Evolutionary conservation across 2,329 filamentous ascomycete species (phyloP), one percentile per base, ranked within the genome.

Genomic region (Diplodia mutila): DNA sequence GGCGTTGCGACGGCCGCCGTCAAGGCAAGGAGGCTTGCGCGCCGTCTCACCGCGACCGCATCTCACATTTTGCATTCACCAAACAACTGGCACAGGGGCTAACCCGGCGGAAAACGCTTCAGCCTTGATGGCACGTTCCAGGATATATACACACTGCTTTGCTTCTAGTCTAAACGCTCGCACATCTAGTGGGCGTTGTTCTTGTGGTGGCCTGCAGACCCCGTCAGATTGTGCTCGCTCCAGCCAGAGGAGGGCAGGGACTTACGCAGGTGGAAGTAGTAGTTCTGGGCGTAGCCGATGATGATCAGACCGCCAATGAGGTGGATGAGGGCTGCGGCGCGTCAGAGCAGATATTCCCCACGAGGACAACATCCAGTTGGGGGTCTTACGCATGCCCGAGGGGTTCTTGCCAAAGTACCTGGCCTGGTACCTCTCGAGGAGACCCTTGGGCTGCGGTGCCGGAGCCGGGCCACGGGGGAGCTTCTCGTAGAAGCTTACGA

Each of bases 261-360:
- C 92, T 83, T 90, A 99, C 95, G 93, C 78, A 99, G 88, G 85
- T 99, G 96, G 92, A 97, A 98, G 89, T 99, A 98, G 90, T 99
- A 99, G 86, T 97, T 94, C 85, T 98, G 93, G 76, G 91, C 91
- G 83, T 99, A 99, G 77, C 95, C 94, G 74, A 98, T 80, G 73
- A 88, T 82, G 72, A 97, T 84, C 70, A 99, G 84, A 79, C 88
- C 85, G 74, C 87, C 89, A 76, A 99, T 90, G 75, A 89, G 86
- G 83, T 99, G 95, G 76, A 97, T 86, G 78, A 99, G 88, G 72
- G 95, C 95, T 99, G 75, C 34, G 12, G 51, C 37, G 27, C 27
- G 71, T 78, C 51, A 55, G 64, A 54, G 34, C 51, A 18, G 42
- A 29, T 9, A 8, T 25, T 37, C 34, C 53, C 18, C 46, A 64